Evolutionary conservation across 805 yeast species (phyloP), one percentile per base, ranked within the genome.

Genomic region (Danielia oregonensis): DNA sequence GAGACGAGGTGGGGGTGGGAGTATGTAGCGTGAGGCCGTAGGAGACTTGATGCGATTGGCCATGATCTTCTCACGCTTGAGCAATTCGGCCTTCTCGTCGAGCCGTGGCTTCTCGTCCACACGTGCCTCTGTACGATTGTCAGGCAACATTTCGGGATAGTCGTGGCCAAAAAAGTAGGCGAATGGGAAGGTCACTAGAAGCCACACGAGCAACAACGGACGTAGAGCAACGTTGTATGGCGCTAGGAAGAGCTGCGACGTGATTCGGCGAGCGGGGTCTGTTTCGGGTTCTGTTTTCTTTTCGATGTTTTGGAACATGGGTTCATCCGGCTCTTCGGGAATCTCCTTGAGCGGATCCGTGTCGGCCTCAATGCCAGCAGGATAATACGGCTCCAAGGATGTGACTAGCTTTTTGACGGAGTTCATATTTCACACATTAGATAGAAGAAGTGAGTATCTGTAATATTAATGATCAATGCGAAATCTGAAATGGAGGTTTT

Each of bases 141-240:
- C 35, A 18, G 33, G 39, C 6, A 18, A 16, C 21, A 26, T 21
- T 14, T 15, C 35, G 12, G 35, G 35, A 30, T 40, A 44, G 28
- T 35, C 44, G 26, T 32, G 35, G 2, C 46, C 50, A 18, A 76
- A 49, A 12, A 74, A 48, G 36, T 68, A 55, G 12, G 60, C 62
- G 40, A 79, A 57, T 0, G 89, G 89, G 48, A 70, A 76, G 2
- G 79, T 68, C 5, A 75, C 37, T n/a, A 80, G 40, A 32, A 61
- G 65, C 74, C 84, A 69, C 2, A 71, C 27, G 30, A 70, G 62
- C 4, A 59, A 40, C 11, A 76, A 37, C 2, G 89, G 88, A 36
- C 68, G 70, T n/a, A 74, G 42, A 4, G 81, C 42, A 5, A 80
- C 33, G 26, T 68, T 45, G 40, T 73, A 69, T 6, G 83, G 81